Evolutionary conservation across 441 rosid species (phyloP).

Genomic region (Populus hybrid): DNA sequence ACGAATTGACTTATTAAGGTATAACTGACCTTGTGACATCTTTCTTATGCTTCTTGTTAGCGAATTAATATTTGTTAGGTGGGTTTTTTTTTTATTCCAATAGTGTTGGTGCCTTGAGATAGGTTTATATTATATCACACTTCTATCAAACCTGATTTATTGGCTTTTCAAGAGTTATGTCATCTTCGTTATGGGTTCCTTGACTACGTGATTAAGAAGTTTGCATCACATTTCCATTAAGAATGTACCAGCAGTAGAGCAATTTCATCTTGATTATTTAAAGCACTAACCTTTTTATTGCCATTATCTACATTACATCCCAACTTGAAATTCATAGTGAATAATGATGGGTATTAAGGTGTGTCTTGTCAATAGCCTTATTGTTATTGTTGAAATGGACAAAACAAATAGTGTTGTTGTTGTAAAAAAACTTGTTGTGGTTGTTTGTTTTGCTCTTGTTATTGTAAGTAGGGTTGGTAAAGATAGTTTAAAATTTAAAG

Average conservation of each 20-base stretch:
- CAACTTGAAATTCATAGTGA: constrained; percentile 33
- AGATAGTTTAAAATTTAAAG: not conserved
- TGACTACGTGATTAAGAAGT: no score
- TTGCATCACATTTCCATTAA: not conserved
- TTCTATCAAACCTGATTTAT: no score
- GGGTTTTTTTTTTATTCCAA: no score
- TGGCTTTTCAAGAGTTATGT: no score
- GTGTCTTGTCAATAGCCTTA: not conserved
- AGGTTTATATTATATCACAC: no score
- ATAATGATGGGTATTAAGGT: constrained; percentile 1
- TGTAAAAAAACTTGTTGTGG: not conserved
- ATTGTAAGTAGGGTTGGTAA: not conserved
- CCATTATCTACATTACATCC: constrained; percentile 24
- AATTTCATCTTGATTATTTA: not conserved
- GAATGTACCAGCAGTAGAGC: constrained; percentile 2
- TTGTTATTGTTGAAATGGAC: constrained; percentile 1
- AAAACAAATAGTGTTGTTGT: not conserved
- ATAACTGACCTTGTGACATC: no score
- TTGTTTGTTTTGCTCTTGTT: not conserved
- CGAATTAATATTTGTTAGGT: no score
- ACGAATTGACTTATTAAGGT: no score
- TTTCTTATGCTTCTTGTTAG: no score
- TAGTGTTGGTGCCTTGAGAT: no score
- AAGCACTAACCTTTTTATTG: not conserved
- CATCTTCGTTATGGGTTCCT: no score